Evolutionary conservation across 768 basidiomycete species (phyloP), one percentile per base, ranked within the genome.

Genomic region (Boletus tylopilopsis): DNA sequence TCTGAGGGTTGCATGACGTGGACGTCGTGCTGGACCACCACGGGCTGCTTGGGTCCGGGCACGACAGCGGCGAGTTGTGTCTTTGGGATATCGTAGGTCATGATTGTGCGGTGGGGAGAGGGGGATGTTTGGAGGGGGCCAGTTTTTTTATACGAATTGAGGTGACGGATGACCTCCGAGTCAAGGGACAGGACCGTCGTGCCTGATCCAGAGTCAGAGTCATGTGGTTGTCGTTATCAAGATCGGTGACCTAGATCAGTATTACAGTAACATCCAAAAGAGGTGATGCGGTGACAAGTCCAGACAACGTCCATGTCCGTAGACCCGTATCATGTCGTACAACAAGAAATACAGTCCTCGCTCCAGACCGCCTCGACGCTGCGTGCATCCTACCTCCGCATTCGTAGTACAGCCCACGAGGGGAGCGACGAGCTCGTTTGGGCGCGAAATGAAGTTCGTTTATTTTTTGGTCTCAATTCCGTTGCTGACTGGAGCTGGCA

Each of bases 291-390:
- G n/a, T n/a, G n/a, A n/a, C n/a, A n/a, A n/a, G n/a, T n/a, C n/a
- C n/a, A n/a, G n/a, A n/a, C 5, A 19, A 22, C 2, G 32, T 24
- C 38, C 53, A 86, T 86, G 84, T 84, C 86, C 16, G 68, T 76
- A 7, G 92, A 94, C 70, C 92, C 92, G 35, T 94, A 93, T 67
- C 86, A 92, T 72, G 86, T 81, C 30, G 90, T 93, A 2, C 84
- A 88, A 62, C 82, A 81, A 51, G 92, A 94, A 68, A 82, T 94
- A 19, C 87, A 91, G 54, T 68, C 75, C 12, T 84, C 89, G 9
- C 69, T 94, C 25, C 82, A 87, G 61, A 74, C 81, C 4, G 85
- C 89, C 36, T 71, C 77, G 16, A 84, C 87, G 45, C 72, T 93
- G 45, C 78, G 81, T 38, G 77, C 87, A 4, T 90, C 90, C 6